Evolutionary conservation across 2,329 filamentous ascomycete species (phyloP).

Genomic region (Shiraia sp.): DNA sequence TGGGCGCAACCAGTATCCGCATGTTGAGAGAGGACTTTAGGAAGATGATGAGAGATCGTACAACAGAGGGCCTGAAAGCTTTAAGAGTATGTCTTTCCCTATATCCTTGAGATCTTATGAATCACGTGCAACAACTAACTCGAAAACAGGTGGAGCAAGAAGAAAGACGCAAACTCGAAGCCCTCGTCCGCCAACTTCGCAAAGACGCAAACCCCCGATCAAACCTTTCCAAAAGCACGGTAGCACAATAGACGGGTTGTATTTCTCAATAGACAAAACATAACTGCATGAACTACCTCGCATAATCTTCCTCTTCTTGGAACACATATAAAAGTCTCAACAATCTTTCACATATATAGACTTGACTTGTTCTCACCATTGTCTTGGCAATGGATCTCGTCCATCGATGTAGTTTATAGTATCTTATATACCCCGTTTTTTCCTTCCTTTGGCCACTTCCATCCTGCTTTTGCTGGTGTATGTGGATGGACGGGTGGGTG

Average conservation of each 20-base stretch:
- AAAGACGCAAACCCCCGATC: slow-evolving; percentile 42
- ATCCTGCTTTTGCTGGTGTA: too few relatives aligned
- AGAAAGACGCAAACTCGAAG: slow-evolving; percentile 69
- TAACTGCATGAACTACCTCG: too few relatives aligned
- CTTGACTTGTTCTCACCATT: too few relatives aligned
- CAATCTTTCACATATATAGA: too few relatives aligned
- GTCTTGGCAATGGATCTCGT: too few relatives aligned
- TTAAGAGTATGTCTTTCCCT: slow-evolving; percentile 60
- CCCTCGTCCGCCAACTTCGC: slow-evolving; percentile 59
- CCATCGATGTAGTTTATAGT: too few relatives aligned
- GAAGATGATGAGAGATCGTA: slow-evolving; percentile 78
- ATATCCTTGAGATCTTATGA: not conserved
- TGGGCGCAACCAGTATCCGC: slow-evolving; percentile 67
- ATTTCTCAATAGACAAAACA: too few relatives aligned
- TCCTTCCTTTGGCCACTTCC: too few relatives aligned
- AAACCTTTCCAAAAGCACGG: slow-evolving; percentile 13
- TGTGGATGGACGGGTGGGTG: too few relatives aligned
- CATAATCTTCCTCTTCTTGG: too few relatives aligned
- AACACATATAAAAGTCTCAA: too few relatives aligned
- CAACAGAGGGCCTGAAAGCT: slow-evolving; percentile 66
- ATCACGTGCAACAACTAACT: slow-evolving; percentile 19
- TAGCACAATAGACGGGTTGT: slow-evolving; percentile 6
- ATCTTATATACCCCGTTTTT: too few relatives aligned
- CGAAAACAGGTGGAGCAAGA: slow-evolving; percentile 67
- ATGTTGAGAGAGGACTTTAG: slow-evolving; percentile 76